Conservation (phyloP, 2,329 filamentous ascomycete species). For the Alternaria metachromatica region DNA sequence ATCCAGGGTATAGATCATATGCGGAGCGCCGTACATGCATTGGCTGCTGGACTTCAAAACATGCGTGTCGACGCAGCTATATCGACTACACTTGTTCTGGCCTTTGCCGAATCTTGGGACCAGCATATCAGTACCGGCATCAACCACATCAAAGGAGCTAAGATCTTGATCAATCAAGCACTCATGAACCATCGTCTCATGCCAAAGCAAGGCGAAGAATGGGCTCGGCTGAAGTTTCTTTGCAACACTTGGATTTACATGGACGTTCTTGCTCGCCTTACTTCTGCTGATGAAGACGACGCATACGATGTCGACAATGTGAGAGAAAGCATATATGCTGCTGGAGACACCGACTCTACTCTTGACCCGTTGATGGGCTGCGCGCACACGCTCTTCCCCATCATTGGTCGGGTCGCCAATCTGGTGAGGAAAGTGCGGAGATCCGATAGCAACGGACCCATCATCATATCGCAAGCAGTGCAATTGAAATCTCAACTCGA, state of each 20-base stretch:
- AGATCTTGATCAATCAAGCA: conserved; percentile 67
- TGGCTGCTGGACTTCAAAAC: conserved; percentile 65
- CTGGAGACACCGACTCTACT: conserved; percentile 55
- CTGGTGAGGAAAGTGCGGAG: conserved; percentile 68
- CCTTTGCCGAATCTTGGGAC: conserved; percentile 76
- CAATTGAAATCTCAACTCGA: conserved; percentile 67
- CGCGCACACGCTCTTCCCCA: conserved; percentile 70
- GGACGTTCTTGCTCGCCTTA: conserved; percentile 74
- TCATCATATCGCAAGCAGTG: conserved; percentile 67
- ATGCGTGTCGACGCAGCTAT: conserved; percentile 71
- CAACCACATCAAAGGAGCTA: conserved; percentile 72
- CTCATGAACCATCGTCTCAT: conserved; percentile 56
- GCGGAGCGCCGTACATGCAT: conserved; percentile 65
- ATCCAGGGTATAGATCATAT: conserved; percentile 73
- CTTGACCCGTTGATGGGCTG: conserved; percentile 77
- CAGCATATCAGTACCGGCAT: conserved; percentile 72
- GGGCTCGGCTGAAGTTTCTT: conserved; percentile 66
- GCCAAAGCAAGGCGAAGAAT: conserved; percentile 50
- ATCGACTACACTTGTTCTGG: conserved; percentile 72
- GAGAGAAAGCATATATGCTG: conserved; percentile 45
- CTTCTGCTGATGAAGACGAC: conserved; percentile 65
- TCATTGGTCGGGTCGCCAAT: conserved; percentile 70
- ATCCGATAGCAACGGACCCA: conserved; percentile 63
- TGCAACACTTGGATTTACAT: conserved; percentile 77
- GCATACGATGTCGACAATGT: conserved; percentile 58